Conservation (phyloP, 208 protist species). For the Leishmania guyanensis region DNA sequence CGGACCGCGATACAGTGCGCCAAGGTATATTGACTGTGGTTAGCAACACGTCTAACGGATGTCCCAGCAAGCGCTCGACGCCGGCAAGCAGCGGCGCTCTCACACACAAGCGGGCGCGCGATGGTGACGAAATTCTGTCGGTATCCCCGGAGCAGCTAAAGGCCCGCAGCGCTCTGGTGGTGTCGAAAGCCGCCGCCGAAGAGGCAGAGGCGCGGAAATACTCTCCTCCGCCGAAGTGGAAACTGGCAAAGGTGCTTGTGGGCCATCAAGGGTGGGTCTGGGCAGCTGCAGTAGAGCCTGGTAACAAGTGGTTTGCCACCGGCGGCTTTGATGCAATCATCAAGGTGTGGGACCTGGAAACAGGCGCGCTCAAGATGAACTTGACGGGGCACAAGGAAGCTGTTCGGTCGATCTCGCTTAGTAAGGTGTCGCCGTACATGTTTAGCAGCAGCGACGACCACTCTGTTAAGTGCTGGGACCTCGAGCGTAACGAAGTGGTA, state of each 20-base stretch:
- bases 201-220: slow-evolving; percentile 30
- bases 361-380: slow-evolving; percentile 97
- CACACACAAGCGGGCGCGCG: slow-evolving; percentile 37
- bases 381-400: slow-evolving; percentile 98
- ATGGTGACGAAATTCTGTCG: slow-evolving; percentile 47
- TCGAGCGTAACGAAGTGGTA: slow-evolving; percentile 95
- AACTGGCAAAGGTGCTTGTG: slow-evolving; percentile 92
- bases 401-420: slow-evolving; percentile 90
- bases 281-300: slow-evolving; percentile 95
- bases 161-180: slow-evolving; percentile 40
- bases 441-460: slow-evolving; percentile 99
- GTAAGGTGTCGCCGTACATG: slow-evolving; percentile 96
- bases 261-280: slow-evolving; percentile 97
- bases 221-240: slow-evolving; percentile 88
- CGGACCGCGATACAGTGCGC: slow-evolving; percentile 3
- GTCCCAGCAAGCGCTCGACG: not conserved
- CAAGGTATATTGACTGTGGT: slow-evolving; percentile 25
- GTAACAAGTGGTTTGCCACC: slow-evolving; percentile 99
- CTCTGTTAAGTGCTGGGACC: slow-evolving; percentile 99
- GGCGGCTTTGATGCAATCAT: slow-evolving; percentile 98
- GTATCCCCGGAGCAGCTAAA: slow-evolving; percentile 63
- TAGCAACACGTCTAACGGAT: not conserved
- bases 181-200: slow-evolving; percentile 31
- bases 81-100: not conserved
- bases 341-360: slow-evolving; percentile 98